These are phyloP conservation scores for Magnusiomyces fungicola DNA, from an alignment of 1,139 yeast species.

Conservation along the genomic window DNA sequence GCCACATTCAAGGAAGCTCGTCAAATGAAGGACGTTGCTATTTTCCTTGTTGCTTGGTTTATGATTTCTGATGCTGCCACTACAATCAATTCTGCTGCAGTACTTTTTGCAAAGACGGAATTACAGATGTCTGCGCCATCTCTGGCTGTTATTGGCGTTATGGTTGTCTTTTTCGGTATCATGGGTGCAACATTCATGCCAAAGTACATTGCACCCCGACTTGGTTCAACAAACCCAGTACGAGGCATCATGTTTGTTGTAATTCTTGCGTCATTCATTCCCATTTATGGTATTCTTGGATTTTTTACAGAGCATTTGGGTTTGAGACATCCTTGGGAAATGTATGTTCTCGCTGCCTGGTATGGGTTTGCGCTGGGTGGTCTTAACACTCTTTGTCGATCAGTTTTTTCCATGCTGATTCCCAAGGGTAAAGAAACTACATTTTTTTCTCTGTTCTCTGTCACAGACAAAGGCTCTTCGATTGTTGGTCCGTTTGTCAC, in stretches of 20 bases:
- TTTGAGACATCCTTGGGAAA: constrained; percentile 51
- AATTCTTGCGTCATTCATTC: constrained; percentile 54
- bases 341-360: constrained; percentile 59
- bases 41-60: constrained; percentile 61
- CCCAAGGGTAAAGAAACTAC: constrained; percentile 65
- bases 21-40: constrained; percentile 50
- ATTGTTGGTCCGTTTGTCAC: constrained; percentile 60
- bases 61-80: constrained; percentile 61
- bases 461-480: constrained; percentile 70
- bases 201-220: constrained; percentile 35
- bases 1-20: constrained; percentile 50
- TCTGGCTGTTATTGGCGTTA: constrained; percentile 51
- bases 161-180: constrained; percentile 57
- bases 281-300: constrained; percentile 58
- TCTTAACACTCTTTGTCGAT: constrained; percentile 54
- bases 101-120: constrained; percentile 60
- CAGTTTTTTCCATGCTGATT: constrained; percentile 54
- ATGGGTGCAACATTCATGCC: constrained; percentile 53
- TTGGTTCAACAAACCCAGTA: constrained; percentile 38
- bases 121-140: constrained; percentile 56
- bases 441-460: constrained; percentile 60
- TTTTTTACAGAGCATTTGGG: constrained; percentile 46
- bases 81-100: constrained; percentile 67
- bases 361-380: constrained; percentile 68
- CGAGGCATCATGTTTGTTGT: constrained; percentile 45